Evolutionary conservation across 805 yeast species (phyloP), one percentile per base, ranked within the genome.

Genomic region (Metschnikowia gelsemii): DNA sequence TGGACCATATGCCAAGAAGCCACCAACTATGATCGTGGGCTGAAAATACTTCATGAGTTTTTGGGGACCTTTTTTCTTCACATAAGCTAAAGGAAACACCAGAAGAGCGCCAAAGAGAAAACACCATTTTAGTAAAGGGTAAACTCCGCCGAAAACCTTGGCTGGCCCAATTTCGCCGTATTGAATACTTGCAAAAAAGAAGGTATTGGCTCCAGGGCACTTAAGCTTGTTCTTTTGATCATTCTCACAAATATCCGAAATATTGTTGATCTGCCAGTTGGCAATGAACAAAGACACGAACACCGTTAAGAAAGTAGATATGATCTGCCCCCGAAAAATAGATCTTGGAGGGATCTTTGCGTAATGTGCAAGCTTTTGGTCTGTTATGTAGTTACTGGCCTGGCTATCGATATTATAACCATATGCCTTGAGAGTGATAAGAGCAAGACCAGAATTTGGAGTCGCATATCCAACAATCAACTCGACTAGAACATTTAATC

Each of bases 391-490:
- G 54, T 68, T 73, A 46, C 80, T 79, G 9, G 87, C 84, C 59
- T 80, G 86, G 21, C 75, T 75, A 54, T 78, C 82, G 47, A 80
- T 77, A 53, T 79, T 80, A 36, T 78, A 56, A 31, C 80, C 81
- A 38, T 66, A 70, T 1, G 76, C 72, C 45, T 78, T 77, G 43
- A 78, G 55, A 9, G 74, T 64, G 68, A 84, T 78, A 61, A 79
- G 72, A 1, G 85, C 84, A 13, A 79, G 59, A 1, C 87, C 81
- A 40, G 78, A 75, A 35, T 80, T 86, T 3, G 86, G 87, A 9
- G 77, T 66, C 45, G 82, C 71, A 57, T 79, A 82, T 2, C 87
- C 88, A 20, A 78, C 76, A 32, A 83, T 71, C 46, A 83, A 63
- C 55, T 82, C 87, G 3, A 82, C 75, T 39, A 83, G 57, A 4